Evolutionary conservation across 2,329 filamentous ascomycete genomes (phyloP), one percentile per base, ranked within the genome.

Genomic region (Aspergillus brunneoviolaceus): DNA sequence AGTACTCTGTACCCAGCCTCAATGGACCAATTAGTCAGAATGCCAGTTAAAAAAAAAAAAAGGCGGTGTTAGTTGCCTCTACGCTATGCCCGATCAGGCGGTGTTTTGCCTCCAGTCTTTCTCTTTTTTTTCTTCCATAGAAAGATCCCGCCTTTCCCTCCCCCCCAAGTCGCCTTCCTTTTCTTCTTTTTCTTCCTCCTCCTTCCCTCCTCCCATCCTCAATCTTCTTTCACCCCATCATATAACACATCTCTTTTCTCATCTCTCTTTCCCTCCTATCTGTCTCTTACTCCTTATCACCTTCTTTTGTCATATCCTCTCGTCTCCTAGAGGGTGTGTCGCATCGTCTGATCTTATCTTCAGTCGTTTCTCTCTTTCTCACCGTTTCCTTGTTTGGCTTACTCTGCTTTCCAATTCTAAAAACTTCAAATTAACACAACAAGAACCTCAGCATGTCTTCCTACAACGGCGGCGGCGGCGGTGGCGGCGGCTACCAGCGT

Each of bases 381-480:
- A 19, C 63, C 52, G 48, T 39, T 54, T 27, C 53, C 45, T 39
- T 31, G 25, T 58, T 53, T 39, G 51, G 55, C 50, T 23, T 53
- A 61, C 60, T 57, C 51, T 50, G 25, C 23, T 33, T 50, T 58
- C 52, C 50, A 53, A 49, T 35, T 54, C 39, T 5, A 39, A 35
- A 35, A 14, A 25, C 48, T 51, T 35, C 47, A 16, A 12, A 12
- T 16, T 12, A 4, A 35, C 11, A 58, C 51, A 33, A 53, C 33
- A 60, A 63, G 51, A 60, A 52, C 27, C 62, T 64, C 73, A 84
- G 72, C 74, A 91, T 91, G 89, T 90, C 89, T 79, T 90, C 90
- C 85, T 90, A 91, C 85, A 84, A 86, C 65, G 76, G 77, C 48
- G 57, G 56, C 62, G 71, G 73, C 33, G 84, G 86, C 64, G 76